Evolutionary conservation across 2,329 filamentous ascomycete species (phyloP).

Genomic region (Aspergillus fructus): DNA sequence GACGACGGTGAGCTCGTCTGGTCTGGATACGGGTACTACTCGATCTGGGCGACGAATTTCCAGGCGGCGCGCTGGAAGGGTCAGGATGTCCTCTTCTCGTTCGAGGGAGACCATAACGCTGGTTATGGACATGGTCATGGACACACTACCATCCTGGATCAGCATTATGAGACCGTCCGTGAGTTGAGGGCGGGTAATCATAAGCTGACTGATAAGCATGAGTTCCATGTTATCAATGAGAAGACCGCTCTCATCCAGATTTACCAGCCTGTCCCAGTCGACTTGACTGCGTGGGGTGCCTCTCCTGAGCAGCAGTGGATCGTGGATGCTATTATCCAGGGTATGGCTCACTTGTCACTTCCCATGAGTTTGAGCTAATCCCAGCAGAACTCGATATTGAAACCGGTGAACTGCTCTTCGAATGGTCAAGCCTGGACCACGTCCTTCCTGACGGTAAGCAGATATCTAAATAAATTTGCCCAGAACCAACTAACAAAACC

Average conservation of each 20-base stretch:
- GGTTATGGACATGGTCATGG: constrained; percentile 56
- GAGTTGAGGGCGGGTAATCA: constrained; percentile 52
- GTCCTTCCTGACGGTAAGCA: constrained; percentile 50
- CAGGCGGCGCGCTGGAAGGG: constrained; percentile 50
- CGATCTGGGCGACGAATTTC: constrained; percentile 56
- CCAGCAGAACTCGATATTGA: constrained; percentile 47
- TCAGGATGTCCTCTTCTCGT: constrained; percentile 53
- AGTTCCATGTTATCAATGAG: constrained; percentile 56
- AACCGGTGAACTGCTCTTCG: constrained; percentile 57
- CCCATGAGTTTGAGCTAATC: not conserved
- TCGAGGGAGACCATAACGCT: constrained; percentile 55
- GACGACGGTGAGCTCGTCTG: constrained; percentile 57
- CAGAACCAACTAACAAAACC: not conserved
- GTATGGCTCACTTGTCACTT: constrained; percentile 34
- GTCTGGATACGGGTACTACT: constrained; percentile 56
- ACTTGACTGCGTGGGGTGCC: constrained; percentile 49
- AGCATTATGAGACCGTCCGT: constrained; percentile 55
- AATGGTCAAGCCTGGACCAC: constrained; percentile 60
- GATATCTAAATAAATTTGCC: constrained; percentile 12
- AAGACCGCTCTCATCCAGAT: constrained; percentile 55
- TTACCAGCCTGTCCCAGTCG: constrained; percentile 51
- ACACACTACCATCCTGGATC: constrained; percentile 53
- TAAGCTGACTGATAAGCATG: constrained; percentile 54
- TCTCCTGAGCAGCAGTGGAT: constrained; percentile 55
- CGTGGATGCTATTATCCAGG: constrained; percentile 55